These are phyloP conservation scores for Melastoma candidum DNA, from an alignment of 441 rosid genomes.

Conservation along the genomic window DNA sequence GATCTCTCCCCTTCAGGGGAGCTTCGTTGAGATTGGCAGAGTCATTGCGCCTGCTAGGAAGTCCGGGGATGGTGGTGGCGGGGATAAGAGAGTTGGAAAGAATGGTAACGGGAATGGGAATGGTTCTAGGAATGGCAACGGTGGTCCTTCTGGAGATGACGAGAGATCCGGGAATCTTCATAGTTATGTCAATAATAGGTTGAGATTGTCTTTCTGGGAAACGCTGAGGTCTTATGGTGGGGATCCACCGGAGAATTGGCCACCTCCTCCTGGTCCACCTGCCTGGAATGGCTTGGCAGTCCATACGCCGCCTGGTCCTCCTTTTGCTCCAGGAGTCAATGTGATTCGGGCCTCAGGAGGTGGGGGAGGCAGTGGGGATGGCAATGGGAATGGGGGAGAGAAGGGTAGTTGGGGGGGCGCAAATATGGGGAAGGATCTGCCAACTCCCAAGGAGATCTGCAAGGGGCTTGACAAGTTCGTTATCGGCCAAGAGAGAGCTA, in stretches of 20 bases:
- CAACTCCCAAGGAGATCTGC: constrained; percentile 87
- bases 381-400: constrained; percentile 18
- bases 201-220: constrained; percentile 62
- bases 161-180: neutral
- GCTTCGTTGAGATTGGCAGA: constrained; percentile 72
- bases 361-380: constrained; percentile 22
- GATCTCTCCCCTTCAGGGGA: constrained; percentile 73
- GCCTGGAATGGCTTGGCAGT: constrained; percentile 50
- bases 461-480: constrained; percentile 82
- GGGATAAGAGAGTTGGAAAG: constrained; percentile 7
- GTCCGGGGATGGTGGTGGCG: constrained; percentile 16
- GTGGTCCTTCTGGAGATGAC: constrained; percentile 18
- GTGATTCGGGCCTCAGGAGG: constrained; percentile 34
- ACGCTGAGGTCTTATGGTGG: constrained; percentile 56
- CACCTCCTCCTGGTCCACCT: constrained; percentile 22
- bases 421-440: constrained; percentile 75
- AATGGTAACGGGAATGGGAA: neutral
- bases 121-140: constrained; percentile 6
- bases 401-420: constrained; percentile 72
- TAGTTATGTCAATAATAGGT: constrained; percentile 18
- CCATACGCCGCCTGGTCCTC: constrained; percentile 64
- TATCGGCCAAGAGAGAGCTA: constrained; percentile 72
- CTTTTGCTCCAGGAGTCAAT: constrained; percentile 55
- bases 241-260: constrained; percentile 67
- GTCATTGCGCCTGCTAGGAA: constrained; percentile 12